Base-by-base conservation (phyloP, 2,329 filamentous ascomycete genomes). In the Elsinoe ampelina region DNA sequence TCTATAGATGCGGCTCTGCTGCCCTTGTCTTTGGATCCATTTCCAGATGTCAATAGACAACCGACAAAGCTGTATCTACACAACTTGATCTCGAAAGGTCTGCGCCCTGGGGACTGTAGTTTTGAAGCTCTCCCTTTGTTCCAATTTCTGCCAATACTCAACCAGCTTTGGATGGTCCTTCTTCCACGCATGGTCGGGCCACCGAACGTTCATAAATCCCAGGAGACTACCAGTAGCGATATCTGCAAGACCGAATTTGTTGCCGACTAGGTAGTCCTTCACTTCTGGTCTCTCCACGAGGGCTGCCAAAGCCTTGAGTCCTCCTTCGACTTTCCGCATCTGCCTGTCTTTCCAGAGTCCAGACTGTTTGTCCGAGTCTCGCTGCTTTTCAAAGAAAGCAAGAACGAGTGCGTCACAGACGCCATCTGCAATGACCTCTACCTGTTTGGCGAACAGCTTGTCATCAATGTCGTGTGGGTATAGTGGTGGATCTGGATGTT, bases 111-210 rank as follows among this genome's bases (percentile, higher is more conserved):
- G 70, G 32, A 61, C 60, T 3, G 67, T 72, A 5, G 61, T 60
- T 15, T 61, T 63, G 54, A 72, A 72, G 51, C 72, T 73, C 61
- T 75, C 71, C 0, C 74, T 68, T 20, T 71, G 71, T 59, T 77
- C 69, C 52, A 72, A 54, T 64, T 65, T 71, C 66, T 62, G 72
- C 73, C 71, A 77, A 72, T 60, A 77, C 70, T 61, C 74, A 72
- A 58, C 74, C 62, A 72, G 54, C 10, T 62, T 59, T 7, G 70
- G 67, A 61, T 71, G 67, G 42, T 66, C 58, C n/a, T 58, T 57
- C 58, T 63, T 62, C 71, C 70, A 72, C 6, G 57, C 42, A 58
- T 69, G 64, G 17, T 69, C 66, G 4, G 64, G 65, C 62, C 63
- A 69, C 13, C 68, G 57, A 2, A 69, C 61, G 10, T 60, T 60